Evolutionary conservation across 148 eudicot species (phyloP).

Genomic region (Pharnaceum exiguum): DNA sequence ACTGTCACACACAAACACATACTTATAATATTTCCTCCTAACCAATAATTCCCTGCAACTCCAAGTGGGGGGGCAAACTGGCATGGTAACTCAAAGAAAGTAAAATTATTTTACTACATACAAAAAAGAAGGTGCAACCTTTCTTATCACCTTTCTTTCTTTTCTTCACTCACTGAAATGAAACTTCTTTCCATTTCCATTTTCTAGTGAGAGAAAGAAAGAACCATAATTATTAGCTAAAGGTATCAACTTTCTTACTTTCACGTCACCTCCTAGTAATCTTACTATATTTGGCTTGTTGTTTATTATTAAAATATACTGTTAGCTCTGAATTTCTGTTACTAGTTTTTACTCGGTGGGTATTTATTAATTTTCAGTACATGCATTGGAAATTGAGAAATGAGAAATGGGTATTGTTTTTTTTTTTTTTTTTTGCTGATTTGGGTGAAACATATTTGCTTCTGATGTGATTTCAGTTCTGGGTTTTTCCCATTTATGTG

Average conservation of each 20-base stretch:
- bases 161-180: background rate
- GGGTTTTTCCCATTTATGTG: conserved; percentile 1
- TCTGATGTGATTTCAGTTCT: conserved; percentile 9
- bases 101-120: background rate
- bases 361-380: conserved; percentile 17
- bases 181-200: too few species aligned
- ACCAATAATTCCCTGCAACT: conserved; percentile 12
- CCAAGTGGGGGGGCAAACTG: background rate
- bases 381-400: background rate
- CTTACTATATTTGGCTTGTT: background rate
- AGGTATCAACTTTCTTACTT: conserved; percentile 19
- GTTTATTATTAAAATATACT: background rate
- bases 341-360: conserved; percentile 20
- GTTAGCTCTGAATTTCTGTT: conserved; percentile 6
- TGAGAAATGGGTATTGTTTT: too few species aligned
- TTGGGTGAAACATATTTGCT: conserved; percentile 10
- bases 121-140: background rate
- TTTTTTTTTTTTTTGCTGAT: conserved; percentile 20
- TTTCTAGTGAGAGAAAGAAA: conserved; percentile 4
- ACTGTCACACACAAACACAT: background rate
- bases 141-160: conserved; percentile 11
- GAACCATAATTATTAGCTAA: background rate
- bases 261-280: background rate
- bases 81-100: background rate
- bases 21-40: conserved; percentile 3